phyloP scores from a whole-genome alignment of 352 stramenopile species.

The Pythium grandisporangium region DNA sequence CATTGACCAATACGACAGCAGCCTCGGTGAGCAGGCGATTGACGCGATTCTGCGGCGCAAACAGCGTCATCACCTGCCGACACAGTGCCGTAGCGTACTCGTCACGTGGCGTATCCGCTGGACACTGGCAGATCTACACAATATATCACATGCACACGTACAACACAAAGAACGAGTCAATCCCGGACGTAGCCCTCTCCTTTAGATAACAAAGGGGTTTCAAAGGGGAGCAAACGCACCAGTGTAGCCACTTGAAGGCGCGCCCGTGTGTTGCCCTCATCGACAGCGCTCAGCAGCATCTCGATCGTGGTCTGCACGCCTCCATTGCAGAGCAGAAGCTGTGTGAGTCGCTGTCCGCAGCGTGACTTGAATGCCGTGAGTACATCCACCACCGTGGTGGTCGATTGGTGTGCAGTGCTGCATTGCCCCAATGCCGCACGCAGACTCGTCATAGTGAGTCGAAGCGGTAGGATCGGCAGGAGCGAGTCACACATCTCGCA shows the following conservation, averaged over 20 bases:
- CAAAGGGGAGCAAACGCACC: constrained; percentile 12
- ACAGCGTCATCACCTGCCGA: constrained; percentile 38
- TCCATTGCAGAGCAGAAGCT: constrained; percentile 54
- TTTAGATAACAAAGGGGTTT: neutral
- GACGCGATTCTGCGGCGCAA: constrained; percentile 32
- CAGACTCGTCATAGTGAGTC: constrained; percentile 67
- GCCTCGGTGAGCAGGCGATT: constrained; percentile 75
- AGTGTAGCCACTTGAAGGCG: constrained; percentile 72
- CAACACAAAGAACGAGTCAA: neutral
- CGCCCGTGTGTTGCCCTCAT: constrained; percentile 81
- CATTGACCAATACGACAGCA: constrained; percentile 46
- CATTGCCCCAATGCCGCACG: constrained; percentile 51
- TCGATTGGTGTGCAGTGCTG: too few relatives aligned
- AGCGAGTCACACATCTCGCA: too few relatives aligned
- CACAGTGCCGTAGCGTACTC: constrained; percentile 42
- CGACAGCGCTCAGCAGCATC: constrained; percentile 63
- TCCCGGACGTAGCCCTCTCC: too few relatives aligned
- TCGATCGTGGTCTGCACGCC: constrained; percentile 77
- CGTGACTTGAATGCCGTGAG: constrained; percentile 46
- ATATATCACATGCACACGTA: neutral
- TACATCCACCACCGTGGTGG: neutral
- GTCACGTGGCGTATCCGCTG: constrained; percentile 21
- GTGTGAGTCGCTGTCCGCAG: constrained; percentile 48
- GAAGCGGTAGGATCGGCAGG: constrained; percentile 42
- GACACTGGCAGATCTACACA: constrained; percentile 70